Evolutionary conservation across 768 basidiomycete species (phyloP), one percentile per base, ranked within the genome.

Genomic region (Glaciozyma martinii): DNA sequence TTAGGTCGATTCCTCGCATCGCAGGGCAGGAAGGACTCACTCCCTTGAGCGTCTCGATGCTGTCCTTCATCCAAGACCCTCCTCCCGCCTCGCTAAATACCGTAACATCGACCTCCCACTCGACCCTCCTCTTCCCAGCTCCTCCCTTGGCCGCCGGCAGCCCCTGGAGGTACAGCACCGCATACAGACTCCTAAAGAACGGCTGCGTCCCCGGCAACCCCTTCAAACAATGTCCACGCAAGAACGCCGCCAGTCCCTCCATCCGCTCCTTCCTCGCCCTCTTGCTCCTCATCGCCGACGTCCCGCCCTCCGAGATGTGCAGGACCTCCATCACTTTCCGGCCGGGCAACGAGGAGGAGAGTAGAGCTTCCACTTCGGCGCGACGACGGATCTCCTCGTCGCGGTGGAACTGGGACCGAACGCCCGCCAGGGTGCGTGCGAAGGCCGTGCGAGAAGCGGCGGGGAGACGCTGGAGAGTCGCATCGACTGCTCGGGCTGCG

Each of bases 11-110:
- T 27, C 13, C 50, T n/a, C 50, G 50, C 50, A 10, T 16, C 50
- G 23, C 43, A 12, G 27, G n/a, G 10, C 21, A 47, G 52, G 10
- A n/a, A 23, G 27, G 5, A 67, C 66, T 53, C 52, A 72, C 71
- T 1, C 59, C 64, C 32, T 70, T 72, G 40, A 72, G 64, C 25
- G 49, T 42, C 49, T 63, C 65, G 56, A 72, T 42, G 1, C 55
- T 52, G 3, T 72, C 71, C 18, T 42, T 25, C 33, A 59, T 54
- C 68, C 68, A 72, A 0, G 47, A 61, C 6, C 60, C 60, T 42
- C 68, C 61, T 5, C 71, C 64, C n/a, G 63, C 68, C 53, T 72
- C 71, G 19, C 58, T 56, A 23, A 72, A 70, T 0, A 72, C 68
- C 9, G 63, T 61, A 3, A 70, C 57, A 25, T 72, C 68, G 12